These are phyloP conservation scores for Penicillium bialowiezense DNA, from an alignment of 495 filamentous ascomycete species.

Conservation along the genomic window DNA sequence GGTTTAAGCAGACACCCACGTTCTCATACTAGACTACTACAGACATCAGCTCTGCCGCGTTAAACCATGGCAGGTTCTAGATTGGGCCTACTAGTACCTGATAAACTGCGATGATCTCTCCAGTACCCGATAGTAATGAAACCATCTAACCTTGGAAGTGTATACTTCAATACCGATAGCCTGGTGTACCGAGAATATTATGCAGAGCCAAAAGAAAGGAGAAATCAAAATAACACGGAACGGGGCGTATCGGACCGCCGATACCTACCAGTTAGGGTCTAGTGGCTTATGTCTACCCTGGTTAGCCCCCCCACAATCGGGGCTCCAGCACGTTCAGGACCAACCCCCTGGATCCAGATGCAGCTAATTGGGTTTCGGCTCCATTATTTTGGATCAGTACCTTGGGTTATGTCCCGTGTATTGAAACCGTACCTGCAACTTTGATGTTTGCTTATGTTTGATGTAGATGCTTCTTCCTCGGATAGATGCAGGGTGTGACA, in stretches of 20 bases:
- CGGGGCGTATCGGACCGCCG: slow-evolving; percentile 1
- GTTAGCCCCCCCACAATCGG: background rate
- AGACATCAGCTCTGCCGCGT: background rate
- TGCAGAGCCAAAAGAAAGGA: background rate
- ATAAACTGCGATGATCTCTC: background rate
- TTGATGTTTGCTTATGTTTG: background rate
- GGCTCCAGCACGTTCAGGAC: slow-evolving; percentile 6
- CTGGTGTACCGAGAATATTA: background rate
- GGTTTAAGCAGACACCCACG: no score
- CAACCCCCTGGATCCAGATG: slow-evolving; percentile 7
- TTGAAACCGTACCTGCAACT: background rate
- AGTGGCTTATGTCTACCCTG: background rate
- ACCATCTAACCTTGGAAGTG: no score
- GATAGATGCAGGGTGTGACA: background rate
- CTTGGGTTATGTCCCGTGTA: background rate
- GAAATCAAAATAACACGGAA: background rate
- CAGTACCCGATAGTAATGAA: no score
- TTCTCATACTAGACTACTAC: no score
- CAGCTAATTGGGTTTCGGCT: background rate
- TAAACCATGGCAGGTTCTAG: background rate
- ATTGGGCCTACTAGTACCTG: background rate
- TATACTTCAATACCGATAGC: no score
- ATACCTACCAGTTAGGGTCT: background rate
- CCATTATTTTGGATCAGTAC: background rate
- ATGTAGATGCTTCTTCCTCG: background rate